phyloP scores from a whole-genome alignment of 2,329 filamentous ascomycete genomes.

The Sclerotinia glacialis region DNA sequence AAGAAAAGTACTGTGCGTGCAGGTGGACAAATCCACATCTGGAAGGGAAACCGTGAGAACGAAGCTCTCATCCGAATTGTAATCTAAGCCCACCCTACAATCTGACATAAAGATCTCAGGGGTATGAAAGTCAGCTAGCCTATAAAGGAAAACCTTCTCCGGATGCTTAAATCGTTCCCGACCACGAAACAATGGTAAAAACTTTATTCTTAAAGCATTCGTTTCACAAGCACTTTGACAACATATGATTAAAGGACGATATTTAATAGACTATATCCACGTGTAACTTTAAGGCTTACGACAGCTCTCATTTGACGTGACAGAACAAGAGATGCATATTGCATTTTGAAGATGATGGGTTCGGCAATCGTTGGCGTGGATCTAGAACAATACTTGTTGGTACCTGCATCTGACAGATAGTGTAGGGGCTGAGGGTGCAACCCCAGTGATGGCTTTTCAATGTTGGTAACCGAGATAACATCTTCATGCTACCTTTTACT shows the following conservation, averaged over 20 bases:
- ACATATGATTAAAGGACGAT: background rate
- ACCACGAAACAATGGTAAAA: background rate
- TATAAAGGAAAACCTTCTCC: background rate
- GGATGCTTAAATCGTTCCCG: background rate
- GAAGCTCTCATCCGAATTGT: background rate
- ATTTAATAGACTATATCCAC: no score
- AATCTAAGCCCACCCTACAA: background rate
- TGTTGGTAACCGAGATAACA: background rate
- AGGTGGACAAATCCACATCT: background rate
- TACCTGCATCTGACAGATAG: background rate
- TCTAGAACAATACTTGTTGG: background rate
- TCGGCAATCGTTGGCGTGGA: background rate
- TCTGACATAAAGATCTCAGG: background rate
- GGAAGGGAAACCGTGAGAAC: conserved; percentile 1
- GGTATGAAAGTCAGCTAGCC: background rate
- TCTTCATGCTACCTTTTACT: background rate
- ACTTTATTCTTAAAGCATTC: background rate
- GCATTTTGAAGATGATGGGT: background rate
- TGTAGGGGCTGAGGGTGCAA: background rate
- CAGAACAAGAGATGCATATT: background rate
- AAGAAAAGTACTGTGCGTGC: background rate
- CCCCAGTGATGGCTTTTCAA: background rate
- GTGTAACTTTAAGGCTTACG: background rate
- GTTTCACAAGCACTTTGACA: background rate
- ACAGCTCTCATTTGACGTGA: background rate